These are phyloP conservation scores for Phytopythium chamaehyphon DNA, from an alignment of 352 stramenopile genomes.

Conservation along the genomic window DNA sequence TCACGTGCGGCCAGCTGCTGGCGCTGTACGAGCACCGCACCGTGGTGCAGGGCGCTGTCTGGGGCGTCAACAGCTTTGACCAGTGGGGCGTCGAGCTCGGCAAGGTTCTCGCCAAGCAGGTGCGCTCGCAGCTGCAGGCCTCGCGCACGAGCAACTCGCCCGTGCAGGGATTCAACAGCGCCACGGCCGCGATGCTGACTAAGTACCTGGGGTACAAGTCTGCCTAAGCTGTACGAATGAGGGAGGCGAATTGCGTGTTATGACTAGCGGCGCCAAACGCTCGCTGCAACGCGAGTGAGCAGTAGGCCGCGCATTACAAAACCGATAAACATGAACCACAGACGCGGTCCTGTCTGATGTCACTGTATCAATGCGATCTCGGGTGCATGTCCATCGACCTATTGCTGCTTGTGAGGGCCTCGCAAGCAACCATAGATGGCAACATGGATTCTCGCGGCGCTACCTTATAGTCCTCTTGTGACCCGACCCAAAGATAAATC, in stretches of 20 bases:
- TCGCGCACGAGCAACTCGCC: constrained; percentile 69
- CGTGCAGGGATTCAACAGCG: constrained; percentile 94
- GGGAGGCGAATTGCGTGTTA: too few species aligned
- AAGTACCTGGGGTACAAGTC: constrained; percentile 88
- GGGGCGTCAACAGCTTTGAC: constrained; percentile 98
- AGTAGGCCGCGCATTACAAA: too few species aligned
- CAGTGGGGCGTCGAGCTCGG: constrained; percentile 98
- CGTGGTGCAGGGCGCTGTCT: constrained; percentile 96
- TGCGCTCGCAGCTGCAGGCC: constrained; percentile 85
- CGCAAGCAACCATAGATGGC: too few species aligned
- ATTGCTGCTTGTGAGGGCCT: too few species aligned
- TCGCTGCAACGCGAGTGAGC: not conserved
- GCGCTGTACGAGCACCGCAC: constrained; percentile 98
- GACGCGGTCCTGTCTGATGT: too few species aligned
- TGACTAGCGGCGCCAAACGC: too few species aligned
- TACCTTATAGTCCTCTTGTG: too few species aligned
- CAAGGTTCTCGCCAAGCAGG: constrained; percentile 97
- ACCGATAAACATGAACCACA: too few species aligned
- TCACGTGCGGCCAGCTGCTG: constrained; percentile 93
- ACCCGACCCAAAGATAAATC: too few species aligned
- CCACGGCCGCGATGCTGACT: constrained; percentile 89
- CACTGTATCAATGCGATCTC: too few species aligned
- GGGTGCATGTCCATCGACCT: too few species aligned
- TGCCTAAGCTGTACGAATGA: constrained; percentile 19
- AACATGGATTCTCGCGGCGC: too few species aligned